Conservation (phyloP, 164 flowering plant genomes). For the Magnolia officinalis region DNA sequence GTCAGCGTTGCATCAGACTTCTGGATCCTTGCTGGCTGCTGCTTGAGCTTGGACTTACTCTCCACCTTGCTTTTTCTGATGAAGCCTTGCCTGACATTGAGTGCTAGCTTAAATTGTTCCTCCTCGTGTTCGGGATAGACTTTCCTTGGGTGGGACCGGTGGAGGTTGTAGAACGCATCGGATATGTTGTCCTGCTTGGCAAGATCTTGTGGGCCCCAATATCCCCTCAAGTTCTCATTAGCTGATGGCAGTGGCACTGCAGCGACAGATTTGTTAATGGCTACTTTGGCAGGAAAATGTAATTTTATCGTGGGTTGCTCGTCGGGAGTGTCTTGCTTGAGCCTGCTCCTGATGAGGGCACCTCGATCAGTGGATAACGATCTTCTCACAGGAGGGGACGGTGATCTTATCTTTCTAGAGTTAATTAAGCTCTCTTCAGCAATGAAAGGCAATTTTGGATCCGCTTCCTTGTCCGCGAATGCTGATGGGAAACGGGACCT, state of each 20-base stretch:
- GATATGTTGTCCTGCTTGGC: constrained; percentile 37
- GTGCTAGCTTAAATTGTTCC: constrained; percentile 57
- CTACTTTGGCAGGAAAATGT: constrained; percentile 47
- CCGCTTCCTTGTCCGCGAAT: constrained; percentile 46
- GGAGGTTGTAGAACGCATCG: constrained; percentile 32
- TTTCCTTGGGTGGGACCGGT: constrained; percentile 34
- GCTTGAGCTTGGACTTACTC: constrained; percentile 43
- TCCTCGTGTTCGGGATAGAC: constrained; percentile 48
- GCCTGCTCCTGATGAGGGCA: constrained; percentile 38
- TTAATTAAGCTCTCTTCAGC: constrained; percentile 38
- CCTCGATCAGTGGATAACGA: constrained; percentile 77
- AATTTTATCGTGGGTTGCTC: constrained; percentile 38
- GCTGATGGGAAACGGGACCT: constrained; percentile 49
- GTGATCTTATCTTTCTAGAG: constrained; percentile 46
- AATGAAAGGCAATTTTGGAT: constrained; percentile 37
- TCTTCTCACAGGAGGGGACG: constrained; percentile 78
- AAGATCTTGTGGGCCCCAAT: constrained; percentile 26
- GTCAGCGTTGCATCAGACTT: constrained; percentile 30
- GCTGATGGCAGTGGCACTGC: constrained; percentile 27
- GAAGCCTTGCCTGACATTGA: constrained; percentile 61
- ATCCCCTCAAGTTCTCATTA: constrained; percentile 18
- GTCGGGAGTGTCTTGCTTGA: constrained; percentile 40
- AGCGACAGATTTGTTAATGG: constrained; percentile 45
- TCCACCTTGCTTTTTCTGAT: constrained; percentile 57
- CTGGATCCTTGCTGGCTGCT: constrained; percentile 42